phyloP scores from a whole-genome alignment of 116 monocot genomes.

The Phalaenopsis hybrid region DNA sequence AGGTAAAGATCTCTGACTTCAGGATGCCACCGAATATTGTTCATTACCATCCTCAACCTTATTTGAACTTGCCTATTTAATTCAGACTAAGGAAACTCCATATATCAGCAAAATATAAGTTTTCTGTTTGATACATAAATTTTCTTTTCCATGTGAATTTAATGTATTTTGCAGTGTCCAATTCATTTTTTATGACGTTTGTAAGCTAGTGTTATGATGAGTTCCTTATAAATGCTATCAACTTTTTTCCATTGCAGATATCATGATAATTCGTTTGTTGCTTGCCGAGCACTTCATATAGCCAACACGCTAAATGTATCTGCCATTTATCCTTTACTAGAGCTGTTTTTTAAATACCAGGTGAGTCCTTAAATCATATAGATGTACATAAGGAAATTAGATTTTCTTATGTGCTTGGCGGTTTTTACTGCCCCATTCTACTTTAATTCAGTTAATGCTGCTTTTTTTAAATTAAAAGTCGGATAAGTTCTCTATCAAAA shows the following conservation, averaged over 20 bases:
- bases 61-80: too few species aligned
- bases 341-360: constrained; percentile 70
- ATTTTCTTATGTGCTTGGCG: background rate
- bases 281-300: constrained; percentile 73
- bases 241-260: constrained; percentile 31
- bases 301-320: constrained; percentile 57
- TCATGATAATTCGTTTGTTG: constrained; percentile 49
- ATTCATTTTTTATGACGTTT: background rate
- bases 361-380: constrained; percentile 12
- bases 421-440: background rate
- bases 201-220: background rate
- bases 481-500: too few species aligned
- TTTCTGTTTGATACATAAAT: background rate
- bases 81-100: too few species aligned
- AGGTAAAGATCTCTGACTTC: too few species aligned
- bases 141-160: background rate
- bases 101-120: too few species aligned
- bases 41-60: too few species aligned
- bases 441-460: too few species aligned
- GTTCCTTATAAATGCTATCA: background rate
- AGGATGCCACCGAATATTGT: too few species aligned
- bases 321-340: constrained; percentile 50
- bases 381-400: background rate
- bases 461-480: too few species aligned
- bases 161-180: background rate